Evolutionary conservation across 805 yeast species (phyloP).

Genomic region (Nakazawaea siamensis): DNA sequence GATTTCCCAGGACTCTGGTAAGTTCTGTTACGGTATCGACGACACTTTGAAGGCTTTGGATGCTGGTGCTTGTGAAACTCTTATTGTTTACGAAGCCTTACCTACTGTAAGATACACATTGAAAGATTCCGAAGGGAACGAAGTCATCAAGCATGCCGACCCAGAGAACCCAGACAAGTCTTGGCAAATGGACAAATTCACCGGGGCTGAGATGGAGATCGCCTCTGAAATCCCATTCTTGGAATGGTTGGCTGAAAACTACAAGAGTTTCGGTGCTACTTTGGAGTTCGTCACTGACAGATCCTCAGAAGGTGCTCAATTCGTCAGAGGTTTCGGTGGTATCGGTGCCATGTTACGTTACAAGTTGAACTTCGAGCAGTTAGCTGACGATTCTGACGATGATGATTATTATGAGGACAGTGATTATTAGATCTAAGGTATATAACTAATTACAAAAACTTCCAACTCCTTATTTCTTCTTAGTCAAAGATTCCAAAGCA

Average conservation of each 20-base stretch:
- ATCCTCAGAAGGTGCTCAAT: constrained; percentile 98
- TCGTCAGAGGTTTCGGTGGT: constrained; percentile 98
- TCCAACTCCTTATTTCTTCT: constrained; percentile 1
- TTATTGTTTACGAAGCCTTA: constrained; percentile 89
- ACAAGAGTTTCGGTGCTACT: constrained; percentile 88
- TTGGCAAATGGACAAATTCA: constrained; percentile 69
- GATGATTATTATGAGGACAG: constrained; percentile 75
- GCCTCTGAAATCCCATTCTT: constrained; percentile 77
- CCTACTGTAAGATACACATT: constrained; percentile 77
- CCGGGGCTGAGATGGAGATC: constrained; percentile 90
- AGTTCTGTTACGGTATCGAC: constrained; percentile 94
- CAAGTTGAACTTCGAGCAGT: constrained; percentile 94
- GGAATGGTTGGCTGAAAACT: constrained; percentile 98
- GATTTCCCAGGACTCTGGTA: constrained; percentile 95
- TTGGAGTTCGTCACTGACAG: constrained; percentile 95
- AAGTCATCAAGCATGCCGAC: constrained; percentile 61
- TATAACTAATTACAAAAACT: not conserved
- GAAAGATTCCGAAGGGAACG: constrained; percentile 76
- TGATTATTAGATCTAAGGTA: constrained; percentile 22
- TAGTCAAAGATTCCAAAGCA: constrained; percentile 55
- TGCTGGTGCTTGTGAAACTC: constrained; percentile 88
- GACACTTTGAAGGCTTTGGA: constrained; percentile 96
- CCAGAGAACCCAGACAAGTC: constrained; percentile 72
- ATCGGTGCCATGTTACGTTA: constrained; percentile 94
- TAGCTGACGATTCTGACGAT: constrained; percentile 82